phyloP scores from a whole-genome alignment of 805 yeast species.

The Vanderwaltozyma yarrowii region DNA sequence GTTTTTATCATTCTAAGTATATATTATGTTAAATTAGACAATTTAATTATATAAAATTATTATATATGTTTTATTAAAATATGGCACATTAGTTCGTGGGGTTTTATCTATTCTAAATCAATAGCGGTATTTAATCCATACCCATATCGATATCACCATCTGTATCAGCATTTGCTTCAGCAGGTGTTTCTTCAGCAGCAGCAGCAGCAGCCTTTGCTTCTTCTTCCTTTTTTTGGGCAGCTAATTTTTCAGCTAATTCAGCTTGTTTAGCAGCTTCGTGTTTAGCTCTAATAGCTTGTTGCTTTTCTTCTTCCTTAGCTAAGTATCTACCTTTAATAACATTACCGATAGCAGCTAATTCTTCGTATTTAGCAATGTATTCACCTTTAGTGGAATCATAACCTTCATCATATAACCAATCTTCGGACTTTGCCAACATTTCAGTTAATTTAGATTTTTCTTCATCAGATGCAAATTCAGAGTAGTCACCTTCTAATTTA shows the following conservation, averaged over 20 bases:
- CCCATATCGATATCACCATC: constrained; percentile 23
- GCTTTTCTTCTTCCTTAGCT: constrained; percentile 91
- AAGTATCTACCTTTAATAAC: constrained; percentile 90
- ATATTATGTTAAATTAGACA: too few relatives aligned
- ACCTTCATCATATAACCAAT: constrained; percentile 97
- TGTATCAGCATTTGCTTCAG: constrained; percentile 24
- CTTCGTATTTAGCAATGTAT: constrained; percentile 96
- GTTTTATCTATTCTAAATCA: too few relatives aligned
- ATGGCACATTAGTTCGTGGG: too few relatives aligned
- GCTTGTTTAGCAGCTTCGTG: constrained; percentile 76
- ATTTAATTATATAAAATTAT: too few relatives aligned
- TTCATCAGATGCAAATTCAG: constrained; percentile 78
- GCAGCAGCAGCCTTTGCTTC: constrained; percentile 16
- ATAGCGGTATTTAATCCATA: too few relatives aligned
- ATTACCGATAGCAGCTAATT: constrained; percentile 89
- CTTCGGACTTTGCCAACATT: constrained; percentile 79
- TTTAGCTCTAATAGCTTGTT: constrained; percentile 74
- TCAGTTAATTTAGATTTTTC: constrained; percentile 74
- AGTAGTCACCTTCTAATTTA: constrained; percentile 86
- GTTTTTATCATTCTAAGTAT: too few relatives aligned
- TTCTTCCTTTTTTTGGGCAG: constrained; percentile 54
- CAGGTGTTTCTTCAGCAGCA: constrained; percentile 23
- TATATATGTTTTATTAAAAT: too few relatives aligned
- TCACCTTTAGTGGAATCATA: constrained; percentile 93
- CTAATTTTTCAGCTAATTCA: constrained; percentile 5